phyloP scores from a whole-genome alignment of 371 early-diverging fungal species.

The Umbelopsis sp. region DNA sequence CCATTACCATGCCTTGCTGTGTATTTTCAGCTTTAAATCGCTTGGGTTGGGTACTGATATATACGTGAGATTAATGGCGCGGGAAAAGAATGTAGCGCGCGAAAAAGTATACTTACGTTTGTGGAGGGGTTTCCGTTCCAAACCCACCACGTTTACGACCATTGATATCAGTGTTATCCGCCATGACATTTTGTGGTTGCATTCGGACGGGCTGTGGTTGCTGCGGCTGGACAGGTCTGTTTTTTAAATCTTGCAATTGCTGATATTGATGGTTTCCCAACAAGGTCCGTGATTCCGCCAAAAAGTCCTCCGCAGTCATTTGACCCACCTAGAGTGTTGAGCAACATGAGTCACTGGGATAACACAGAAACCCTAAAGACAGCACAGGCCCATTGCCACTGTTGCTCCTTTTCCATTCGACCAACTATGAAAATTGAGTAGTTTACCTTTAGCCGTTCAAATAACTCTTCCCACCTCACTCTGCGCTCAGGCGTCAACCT shows the following conservation, averaged over 20 bases:
- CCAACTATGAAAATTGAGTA: too few species aligned
- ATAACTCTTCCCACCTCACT: slow-evolving; percentile 5
- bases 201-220: slow-evolving; percentile 21
- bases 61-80: too few species aligned
- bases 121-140: neutral
- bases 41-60: neutral
- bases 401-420: too few species aligned
- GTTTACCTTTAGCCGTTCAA: neutral
- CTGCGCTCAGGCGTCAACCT: slow-evolving; percentile 10
- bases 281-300: slow-evolving; percentile 40
- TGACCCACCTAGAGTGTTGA: neutral
- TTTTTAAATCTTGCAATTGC: slow-evolving; percentile 48
- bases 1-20: slow-evolving; percentile 11
- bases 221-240: slow-evolving; percentile 29
- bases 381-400: neutral
- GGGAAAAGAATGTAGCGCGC: too few species aligned
- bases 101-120: neutral
- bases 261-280: slow-evolving; percentile 49
- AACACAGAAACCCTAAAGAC: too few species aligned
- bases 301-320: slow-evolving; percentile 39
- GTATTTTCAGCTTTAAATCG: slow-evolving; percentile 8
- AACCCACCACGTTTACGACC: slow-evolving; percentile 7
- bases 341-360: too few species aligned
- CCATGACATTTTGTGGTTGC: slow-evolving; percentile 13
- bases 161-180: neutral